Base-by-base conservation (phyloP, 192 early-diverging fungal species). In the Gaertneriomyces semiglobifer region DNA sequence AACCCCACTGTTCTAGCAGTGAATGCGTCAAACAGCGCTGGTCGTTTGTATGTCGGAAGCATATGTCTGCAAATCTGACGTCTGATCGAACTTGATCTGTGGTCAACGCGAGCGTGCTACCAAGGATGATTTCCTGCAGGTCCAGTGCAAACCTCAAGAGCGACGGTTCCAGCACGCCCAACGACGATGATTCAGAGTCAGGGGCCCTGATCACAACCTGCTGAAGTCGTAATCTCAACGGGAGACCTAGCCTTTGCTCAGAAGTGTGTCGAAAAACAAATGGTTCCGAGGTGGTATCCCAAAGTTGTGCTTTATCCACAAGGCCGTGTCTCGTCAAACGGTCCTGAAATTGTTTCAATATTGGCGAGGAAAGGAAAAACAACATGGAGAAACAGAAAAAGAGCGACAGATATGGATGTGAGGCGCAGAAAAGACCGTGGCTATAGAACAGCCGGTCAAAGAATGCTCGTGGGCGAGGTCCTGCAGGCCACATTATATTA, bases 371-470 rank as follows among this genome's bases (percentile, higher is more conserved):
- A 9, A 88, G 73, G 44, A 74, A 74, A 40, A 83, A 78, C 40
- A 88, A 83, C 51, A 85, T 63, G 46, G 84, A 61, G 46, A 81
- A 77, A 14, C 75, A 73, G 10, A 87, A 58, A 25, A 79, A 65
- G 51, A 88, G 79, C 43, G 81, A 69, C 1, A 77, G 68, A 16
- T 77, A 79, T 50, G 84, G 85, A 63, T 87, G 78, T 14, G 83
- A 83, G 6, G 87, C 85, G 56, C 87, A 88, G 39, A 88, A 74
- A 4, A 84, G 60, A 8, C 86, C 87, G 57, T 87, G 85, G 50
- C 77, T 78, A 50, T 86, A 84, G 63, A 88, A 88, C 6, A 76
- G 51, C 14, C 70, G 25, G 25, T 33, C 25, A 33, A 33, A 33
- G 25, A 33, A 33, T 33, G 25, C 25, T 33, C 25, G 25, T 33